These are phyloP conservation scores for Lentinula detonsa DNA, from an alignment of 768 basidiomycete genomes.

Conservation along the genomic window DNA sequence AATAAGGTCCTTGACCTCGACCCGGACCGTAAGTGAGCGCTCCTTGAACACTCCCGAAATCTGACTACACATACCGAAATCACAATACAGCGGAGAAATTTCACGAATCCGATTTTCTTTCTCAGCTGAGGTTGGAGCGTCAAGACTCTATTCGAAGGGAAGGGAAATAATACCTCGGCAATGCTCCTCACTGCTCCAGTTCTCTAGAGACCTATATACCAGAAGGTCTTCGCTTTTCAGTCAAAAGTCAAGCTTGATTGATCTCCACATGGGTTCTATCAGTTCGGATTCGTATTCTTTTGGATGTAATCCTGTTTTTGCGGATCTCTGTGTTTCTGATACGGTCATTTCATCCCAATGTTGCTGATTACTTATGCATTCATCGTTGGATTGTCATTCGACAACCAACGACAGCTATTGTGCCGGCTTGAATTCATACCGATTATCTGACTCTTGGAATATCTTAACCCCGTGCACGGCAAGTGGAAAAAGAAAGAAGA, in stretches of 20 bases:
- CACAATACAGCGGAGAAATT: neutral
- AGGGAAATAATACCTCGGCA: neutral
- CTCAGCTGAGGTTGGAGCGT: too few species aligned
- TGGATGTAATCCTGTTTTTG: neutral
- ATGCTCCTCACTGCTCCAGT: neutral
- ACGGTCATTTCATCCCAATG: neutral
- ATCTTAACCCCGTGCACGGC: too few species aligned
- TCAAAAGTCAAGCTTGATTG: neutral
- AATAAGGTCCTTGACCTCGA: neutral
- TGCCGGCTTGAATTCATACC: neutral
- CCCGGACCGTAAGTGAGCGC: neutral
- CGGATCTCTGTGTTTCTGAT: neutral
- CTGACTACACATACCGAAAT: too few species aligned
- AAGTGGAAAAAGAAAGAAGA: too few species aligned
- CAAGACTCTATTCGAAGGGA: too few species aligned
- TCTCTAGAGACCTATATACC: neutral
- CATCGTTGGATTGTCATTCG: neutral
- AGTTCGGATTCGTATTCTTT: neutral
- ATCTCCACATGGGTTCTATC: neutral
- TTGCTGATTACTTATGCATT: neutral
- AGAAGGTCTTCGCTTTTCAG: neutral
- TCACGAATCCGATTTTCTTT: neutral
- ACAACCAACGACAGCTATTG: neutral
- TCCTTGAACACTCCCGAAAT: too few species aligned
- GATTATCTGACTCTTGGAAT: neutral